Evolutionary conservation across 129 eudicot species (phyloP).

Genomic region (Silybum marianum): DNA sequence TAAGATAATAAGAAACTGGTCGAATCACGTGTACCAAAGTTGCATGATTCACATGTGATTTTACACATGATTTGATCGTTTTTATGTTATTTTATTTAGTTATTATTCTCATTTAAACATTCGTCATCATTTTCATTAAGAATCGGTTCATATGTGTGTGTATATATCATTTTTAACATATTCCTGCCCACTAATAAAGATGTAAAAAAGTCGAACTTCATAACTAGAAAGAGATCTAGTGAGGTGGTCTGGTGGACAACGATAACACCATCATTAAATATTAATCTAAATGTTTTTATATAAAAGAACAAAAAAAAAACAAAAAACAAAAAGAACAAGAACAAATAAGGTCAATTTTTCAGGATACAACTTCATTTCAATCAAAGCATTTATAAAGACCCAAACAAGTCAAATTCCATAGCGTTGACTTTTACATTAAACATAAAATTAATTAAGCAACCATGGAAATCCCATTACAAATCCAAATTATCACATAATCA

Average conservation of each 20-base stretch:
- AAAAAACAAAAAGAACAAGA: too few species aligned
- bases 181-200: not conserved
- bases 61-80: too few species aligned
- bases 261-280: not conserved
- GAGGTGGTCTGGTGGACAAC: not conserved
- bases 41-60: too few species aligned
- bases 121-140: too few species aligned
- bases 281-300: not conserved
- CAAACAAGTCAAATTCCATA: slow-evolving; percentile 25
- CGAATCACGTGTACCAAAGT: too few species aligned
- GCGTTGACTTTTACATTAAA: slow-evolving; percentile 19
- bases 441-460: not conserved
- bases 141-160: too few species aligned
- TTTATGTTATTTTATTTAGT: too few species aligned
- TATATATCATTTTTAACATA: not conserved
- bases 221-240: not conserved
- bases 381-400: slow-evolving; percentile 22
- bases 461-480: slow-evolving; percentile 32
- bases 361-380: not conserved
- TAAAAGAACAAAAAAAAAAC: not conserved
- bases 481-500: slow-evolving; percentile 14
- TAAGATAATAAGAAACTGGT: too few species aligned
- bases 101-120: too few species aligned
- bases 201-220: slow-evolving; percentile 5
- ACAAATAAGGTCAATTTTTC: not conserved